Conservation (phyloP, 495 filamentous ascomycete genomes). For the Penicillium egyptiacum region DNA sequence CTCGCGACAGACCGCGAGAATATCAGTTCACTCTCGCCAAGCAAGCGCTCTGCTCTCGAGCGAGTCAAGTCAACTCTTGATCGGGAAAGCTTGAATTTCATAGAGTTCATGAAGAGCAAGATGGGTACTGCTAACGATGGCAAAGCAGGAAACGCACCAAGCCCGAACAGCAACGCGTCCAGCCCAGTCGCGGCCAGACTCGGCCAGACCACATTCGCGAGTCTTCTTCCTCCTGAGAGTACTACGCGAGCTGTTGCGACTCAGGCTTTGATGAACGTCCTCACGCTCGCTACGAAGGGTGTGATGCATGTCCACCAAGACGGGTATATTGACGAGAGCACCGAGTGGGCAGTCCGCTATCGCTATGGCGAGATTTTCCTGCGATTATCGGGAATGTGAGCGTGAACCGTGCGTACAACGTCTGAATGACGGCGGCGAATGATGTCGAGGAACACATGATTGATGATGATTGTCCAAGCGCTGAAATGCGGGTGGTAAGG, state of each 20-base stretch:
- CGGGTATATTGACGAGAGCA: constrained; percentile 21
- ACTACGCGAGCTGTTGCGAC: constrained; percentile 62
- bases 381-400: constrained; percentile 16
- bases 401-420: neutral
- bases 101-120: constrained; percentile 53
- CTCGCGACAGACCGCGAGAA: constrained; percentile 38
- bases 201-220: constrained; percentile 52
- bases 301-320: constrained; percentile 38
- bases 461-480: neutral
- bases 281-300: constrained; percentile 67
- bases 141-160: neutral
- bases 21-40: constrained; percentile 40
- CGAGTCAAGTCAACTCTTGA: constrained; percentile 54
- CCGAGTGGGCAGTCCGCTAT: constrained; percentile 24
- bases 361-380: constrained; percentile 37
- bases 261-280: constrained; percentile 70
- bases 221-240: constrained; percentile 55
- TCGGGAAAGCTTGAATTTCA: constrained; percentile 58
- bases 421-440: neutral
- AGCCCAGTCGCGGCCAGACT: neutral
- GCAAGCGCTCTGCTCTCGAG: constrained; percentile 41
- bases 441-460: neutral
- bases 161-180: neutral
- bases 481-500: neutral
- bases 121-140: neutral